phyloP scores from a whole-genome alignment of 768 basidiomycete species.

The Pisolithus orientalis region DNA sequence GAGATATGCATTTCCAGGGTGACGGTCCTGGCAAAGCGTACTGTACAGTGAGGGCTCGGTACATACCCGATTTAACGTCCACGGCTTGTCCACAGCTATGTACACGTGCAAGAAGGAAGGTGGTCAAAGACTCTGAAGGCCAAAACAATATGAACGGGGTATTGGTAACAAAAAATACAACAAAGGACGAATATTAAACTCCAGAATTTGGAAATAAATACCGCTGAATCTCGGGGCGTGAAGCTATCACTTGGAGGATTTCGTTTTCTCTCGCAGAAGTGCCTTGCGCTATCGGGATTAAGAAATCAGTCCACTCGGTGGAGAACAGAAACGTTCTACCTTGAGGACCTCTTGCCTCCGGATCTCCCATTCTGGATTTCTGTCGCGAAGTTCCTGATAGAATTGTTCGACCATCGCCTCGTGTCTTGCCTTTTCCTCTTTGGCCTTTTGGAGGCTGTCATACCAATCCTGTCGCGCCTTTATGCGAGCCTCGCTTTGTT shows the following conservation, averaged over 20 bases:
- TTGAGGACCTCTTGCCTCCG: conserved; percentile 45
- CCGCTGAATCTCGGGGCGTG: conserved; percentile 11
- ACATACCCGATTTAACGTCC: not conserved
- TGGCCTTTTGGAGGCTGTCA: conserved; percentile 34
- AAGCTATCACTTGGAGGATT: conserved; percentile 16
- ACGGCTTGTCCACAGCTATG: conserved; percentile 3
- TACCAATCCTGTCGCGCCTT: conserved; percentile 33
- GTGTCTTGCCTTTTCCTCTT: conserved; percentile 35
- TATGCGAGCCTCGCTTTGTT: conserved; percentile 46
- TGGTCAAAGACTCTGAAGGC: not conserved
- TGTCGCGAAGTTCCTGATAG: conserved; percentile 46
- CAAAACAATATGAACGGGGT: conserved; percentile 2
- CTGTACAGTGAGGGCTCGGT: conserved; percentile 11
- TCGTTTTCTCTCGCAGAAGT: conserved; percentile 19
- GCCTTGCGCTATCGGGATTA: conserved; percentile 19
- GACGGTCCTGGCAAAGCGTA: conserved; percentile 1
- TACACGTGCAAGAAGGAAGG: conserved; percentile 8
- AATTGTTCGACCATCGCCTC: conserved; percentile 45
- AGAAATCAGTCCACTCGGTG: conserved; percentile 4
- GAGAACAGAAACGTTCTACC: conserved; percentile 30
- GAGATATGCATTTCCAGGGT: not conserved
- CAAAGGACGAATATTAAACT: conserved; percentile 12
- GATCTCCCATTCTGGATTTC: conserved; percentile 58
- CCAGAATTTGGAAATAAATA: conserved; percentile 25
- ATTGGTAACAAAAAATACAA: conserved; percentile 22